Evolutionary conservation across 768 basidiomycete species (phyloP).

Genomic region (Pluteus cervinus): DNA sequence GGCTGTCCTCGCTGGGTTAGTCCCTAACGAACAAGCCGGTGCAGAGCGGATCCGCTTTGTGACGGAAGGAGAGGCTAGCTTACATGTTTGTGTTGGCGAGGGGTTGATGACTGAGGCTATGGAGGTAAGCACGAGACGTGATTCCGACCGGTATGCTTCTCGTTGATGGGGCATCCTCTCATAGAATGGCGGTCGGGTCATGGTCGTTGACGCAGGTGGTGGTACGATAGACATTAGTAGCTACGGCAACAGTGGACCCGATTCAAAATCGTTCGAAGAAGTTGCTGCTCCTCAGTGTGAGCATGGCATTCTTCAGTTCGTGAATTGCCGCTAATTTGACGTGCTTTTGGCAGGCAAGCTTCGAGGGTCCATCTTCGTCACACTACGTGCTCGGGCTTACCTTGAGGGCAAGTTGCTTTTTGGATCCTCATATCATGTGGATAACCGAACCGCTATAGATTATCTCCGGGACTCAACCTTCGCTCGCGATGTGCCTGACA

Average conservation of each 20-base stretch:
- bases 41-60: conserved; percentile 45
- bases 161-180: no score
- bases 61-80: conserved; percentile 58
- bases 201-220: conserved; percentile 55
- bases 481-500: conserved; percentile 32
- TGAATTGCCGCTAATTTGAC: background rate
- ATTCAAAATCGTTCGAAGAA: conserved; percentile 33
- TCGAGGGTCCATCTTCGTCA: conserved; percentile 44
- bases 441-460: conserved; percentile 15
- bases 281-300: conserved; percentile 39
- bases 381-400: conserved; percentile 28
- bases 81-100: conserved; percentile 45
- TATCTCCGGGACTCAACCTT: conserved; percentile 34
- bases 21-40: conserved; percentile 31
- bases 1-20: conserved; percentile 41
- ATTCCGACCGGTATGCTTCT: background rate
- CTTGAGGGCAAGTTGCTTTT: conserved; percentile 23
- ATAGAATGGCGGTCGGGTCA: conserved; percentile 37
- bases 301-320: conserved; percentile 7
- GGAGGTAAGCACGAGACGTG: conserved; percentile 14
- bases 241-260: conserved; percentile 28
- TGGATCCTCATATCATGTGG: background rate
- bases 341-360: conserved; percentile 33
- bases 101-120: conserved; percentile 31
- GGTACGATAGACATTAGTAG: conserved; percentile 57